A percentile compares a stretch with the other conserved stretches of the same genome.
phyloP scores from a whole-genome alignment of 1,139 yeast genomes.

The Scheffersomyces stambukii region DNA sequence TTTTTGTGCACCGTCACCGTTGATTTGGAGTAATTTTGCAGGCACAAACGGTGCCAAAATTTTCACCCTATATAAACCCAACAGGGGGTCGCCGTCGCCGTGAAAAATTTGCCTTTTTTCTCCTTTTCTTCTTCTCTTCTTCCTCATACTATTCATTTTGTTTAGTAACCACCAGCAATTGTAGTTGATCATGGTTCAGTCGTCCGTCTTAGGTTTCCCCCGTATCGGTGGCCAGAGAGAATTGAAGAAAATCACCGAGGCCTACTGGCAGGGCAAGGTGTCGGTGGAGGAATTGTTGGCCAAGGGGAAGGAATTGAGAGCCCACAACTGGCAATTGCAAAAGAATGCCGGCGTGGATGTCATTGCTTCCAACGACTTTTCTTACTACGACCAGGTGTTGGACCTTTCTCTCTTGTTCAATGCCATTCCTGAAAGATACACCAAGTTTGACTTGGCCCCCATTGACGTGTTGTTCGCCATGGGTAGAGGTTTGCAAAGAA shows the following conservation, averaged over 20 bases:
- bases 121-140: conserved; percentile 3
- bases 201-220: conserved; percentile 98
- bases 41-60: no score
- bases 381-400: conserved; percentile 95
- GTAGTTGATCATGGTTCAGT: conserved; percentile 67
- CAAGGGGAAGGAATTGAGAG: conserved; percentile 94
- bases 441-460: conserved; percentile 84
- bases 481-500: conserved; percentile 99
- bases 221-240: conserved; percentile 99
- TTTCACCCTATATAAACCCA: no score
- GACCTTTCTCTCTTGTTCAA: conserved; percentile 91
- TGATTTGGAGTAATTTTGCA: no score
- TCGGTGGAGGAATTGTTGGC: conserved; percentile 81
- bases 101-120: conserved; percentile 1
- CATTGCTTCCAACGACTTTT: conserved; percentile 97
- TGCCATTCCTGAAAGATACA: conserved; percentile 94
- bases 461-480: conserved; percentile 94
- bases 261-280: conserved; percentile 97
- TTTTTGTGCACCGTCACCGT: no score
- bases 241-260: conserved; percentile 96
- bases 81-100: no score
- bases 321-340: conserved; percentile 96
- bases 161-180: no score
- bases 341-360: conserved; percentile 95
- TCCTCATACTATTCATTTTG: conserved; percentile 1